phyloP scores from a whole-genome alignment of 805 yeast species.

The Ogataea ramenticola region DNA sequence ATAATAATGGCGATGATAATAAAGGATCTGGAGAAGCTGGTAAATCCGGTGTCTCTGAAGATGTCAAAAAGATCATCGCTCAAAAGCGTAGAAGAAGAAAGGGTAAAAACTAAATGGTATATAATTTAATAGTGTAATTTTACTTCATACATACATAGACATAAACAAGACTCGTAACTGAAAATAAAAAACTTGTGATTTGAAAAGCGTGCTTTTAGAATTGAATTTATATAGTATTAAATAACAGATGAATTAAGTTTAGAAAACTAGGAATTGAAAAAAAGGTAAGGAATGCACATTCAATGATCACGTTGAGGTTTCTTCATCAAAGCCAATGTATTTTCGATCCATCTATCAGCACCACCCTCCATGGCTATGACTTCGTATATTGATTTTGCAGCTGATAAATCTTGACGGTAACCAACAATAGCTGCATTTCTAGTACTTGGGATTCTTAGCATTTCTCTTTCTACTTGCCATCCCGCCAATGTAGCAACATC shows the following conservation, averaged over 20 bases:
- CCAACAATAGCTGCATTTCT: conserved; percentile 89
- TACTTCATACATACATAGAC: neutral
- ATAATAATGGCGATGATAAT: neutral
- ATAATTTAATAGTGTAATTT: too few species aligned
- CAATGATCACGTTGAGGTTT: conserved; percentile 65
- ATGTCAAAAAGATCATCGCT: conserved; percentile 58
- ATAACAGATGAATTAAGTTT: too few species aligned
- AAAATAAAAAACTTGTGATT: too few species aligned
- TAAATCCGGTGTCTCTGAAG: conserved; percentile 33
- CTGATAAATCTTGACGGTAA: conserved; percentile 23
- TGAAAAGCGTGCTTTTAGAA: neutral
- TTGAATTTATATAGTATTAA: too few species aligned
- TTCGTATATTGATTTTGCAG: conserved; percentile 37
- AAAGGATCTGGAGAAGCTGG: conserved; percentile 13
- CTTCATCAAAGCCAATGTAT: conserved; percentile 63
- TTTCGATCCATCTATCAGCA: conserved; percentile 84
- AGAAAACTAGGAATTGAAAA: too few species aligned
- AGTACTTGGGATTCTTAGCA: conserved; percentile 89
- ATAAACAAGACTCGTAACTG: too few species aligned
- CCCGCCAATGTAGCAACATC: conserved; percentile 61
- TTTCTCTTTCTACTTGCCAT: conserved; percentile 80
- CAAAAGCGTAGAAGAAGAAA: conserved; percentile 62
- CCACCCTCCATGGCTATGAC: conserved; percentile 76
- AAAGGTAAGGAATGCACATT: neutral
- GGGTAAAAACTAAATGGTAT: conserved; percentile 22